Evolutionary conservation across 345 rosid genomes (phyloP), one percentile per base, ranked within the genome.

Genomic region (Nasturtium officinale): DNA sequence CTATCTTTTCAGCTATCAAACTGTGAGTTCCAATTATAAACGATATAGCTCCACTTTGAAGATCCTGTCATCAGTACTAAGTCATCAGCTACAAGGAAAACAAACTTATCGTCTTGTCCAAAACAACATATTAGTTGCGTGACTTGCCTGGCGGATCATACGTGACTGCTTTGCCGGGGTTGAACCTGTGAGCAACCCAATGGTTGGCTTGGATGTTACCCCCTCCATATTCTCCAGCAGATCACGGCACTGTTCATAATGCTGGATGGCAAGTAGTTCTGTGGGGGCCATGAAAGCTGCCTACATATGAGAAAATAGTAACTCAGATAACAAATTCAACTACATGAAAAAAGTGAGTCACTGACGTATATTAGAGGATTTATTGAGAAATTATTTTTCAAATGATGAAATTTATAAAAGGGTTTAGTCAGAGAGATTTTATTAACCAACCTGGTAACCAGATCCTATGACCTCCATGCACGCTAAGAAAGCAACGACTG

Each of bases 221-320:
- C 74, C 83, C 40, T 86, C 92, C 83, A 95, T 77, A 3, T 67
- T 84, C 74, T 84, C 96, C 25, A 95, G 78, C 82, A 95, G 80
- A 66, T 86, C 72, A 65, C 85, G 85, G 63, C 92, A 79, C 67
- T 85, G 89, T 47, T 95, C 96, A 71, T 91, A 86, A 80, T 95
- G 99, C 68, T 91, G 99, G 77, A 85, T 78, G 0, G 99, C 99
- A 74, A 95, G 96, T 85, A 95, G 84, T 83, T 95, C 99, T 25
- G 99, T 91, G 42, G 99, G 97, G 75, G 87, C 97, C 99, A 95
- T 95, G 85, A 91, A 87, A 78, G 99, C 98, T 73, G 96, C 98
- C 99, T 91, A 82, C 70, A 81, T 60, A 35, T 11, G 42, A 56
- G 58, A 67, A 50, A 58, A 35, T n/a, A 32, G 71, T 30, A 55